Conservation (phyloP, 352 stramenopile species). For the Blastocystis sp. region DNA sequence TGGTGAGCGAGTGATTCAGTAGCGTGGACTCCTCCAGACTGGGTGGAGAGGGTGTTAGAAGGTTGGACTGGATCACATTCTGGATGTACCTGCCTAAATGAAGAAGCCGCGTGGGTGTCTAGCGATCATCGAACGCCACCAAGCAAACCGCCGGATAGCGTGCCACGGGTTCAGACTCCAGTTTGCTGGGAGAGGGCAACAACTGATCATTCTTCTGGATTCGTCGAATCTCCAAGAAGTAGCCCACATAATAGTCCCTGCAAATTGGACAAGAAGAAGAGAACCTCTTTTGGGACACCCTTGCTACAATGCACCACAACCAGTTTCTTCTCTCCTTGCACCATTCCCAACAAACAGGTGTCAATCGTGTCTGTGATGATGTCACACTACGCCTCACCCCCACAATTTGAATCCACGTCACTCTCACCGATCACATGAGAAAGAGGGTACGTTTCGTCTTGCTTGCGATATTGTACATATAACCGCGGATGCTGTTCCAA, state of each 20-base stretch:
- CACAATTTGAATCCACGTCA: background rate
- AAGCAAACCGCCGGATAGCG: background rate
- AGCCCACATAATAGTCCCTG: background rate
- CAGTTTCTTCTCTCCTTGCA: background rate
- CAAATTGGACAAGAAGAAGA: background rate
- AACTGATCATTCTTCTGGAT: background rate
- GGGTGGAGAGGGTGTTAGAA: background rate
- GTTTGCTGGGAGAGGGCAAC: background rate
- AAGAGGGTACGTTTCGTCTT: background rate
- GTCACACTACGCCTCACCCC: background rate
- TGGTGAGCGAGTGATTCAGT: no score
- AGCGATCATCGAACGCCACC: background rate
- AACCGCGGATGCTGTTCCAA: background rate
- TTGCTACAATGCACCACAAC: background rate
- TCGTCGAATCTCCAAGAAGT: background rate
- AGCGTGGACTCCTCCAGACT: no score
- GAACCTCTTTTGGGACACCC: background rate
- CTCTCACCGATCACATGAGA: background rate
- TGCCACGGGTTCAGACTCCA: background rate
- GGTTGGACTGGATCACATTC: background rate
- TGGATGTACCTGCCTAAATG: background rate
- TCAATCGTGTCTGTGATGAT: background rate
- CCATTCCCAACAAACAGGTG: background rate
- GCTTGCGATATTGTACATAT: background rate
- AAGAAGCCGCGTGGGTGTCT: background rate